Percentiles rank a stretch among this genome's conserved stretches.
Conservation (phyloP, 2,329 filamentous ascomycete species). For the Zarea fungicola region DNA sequence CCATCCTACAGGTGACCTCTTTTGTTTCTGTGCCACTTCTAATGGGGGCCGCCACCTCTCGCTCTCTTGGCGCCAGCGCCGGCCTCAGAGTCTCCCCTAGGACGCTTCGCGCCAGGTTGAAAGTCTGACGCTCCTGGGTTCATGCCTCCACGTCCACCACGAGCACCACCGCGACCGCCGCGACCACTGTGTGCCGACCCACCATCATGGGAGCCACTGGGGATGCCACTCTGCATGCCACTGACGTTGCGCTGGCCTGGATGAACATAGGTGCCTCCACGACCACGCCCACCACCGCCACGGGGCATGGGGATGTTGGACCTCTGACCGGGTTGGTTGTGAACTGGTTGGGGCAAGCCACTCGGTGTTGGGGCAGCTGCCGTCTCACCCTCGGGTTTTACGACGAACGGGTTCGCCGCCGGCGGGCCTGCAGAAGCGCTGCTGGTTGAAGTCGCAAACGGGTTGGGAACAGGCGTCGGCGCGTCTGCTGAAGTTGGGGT, state of each 20-base stretch:
- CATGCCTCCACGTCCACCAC: conserved; percentile 37
- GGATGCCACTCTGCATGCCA: conserved; percentile 28
- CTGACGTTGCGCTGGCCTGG: conserved; percentile 32
- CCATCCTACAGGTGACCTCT: not conserved
- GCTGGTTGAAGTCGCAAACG: conserved; percentile 16
- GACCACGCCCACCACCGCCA: conserved; percentile 35
- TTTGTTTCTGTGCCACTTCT: no score
- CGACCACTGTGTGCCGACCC: conserved; percentile 26
- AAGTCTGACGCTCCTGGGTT: conserved; percentile 51
- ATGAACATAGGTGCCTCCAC: conserved; percentile 33
- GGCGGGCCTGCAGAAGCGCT: conserved; percentile 16
- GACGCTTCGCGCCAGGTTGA: conserved; percentile 53
- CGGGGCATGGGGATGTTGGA: conserved; percentile 39
- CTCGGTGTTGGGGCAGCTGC: conserved; percentile 14
- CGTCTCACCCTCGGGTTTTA: conserved; percentile 12
- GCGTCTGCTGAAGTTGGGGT: not conserved
- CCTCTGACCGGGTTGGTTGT: conserved; percentile 18
- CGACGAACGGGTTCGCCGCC: conserved; percentile 29
- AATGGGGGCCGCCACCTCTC: conserved; percentile 31
- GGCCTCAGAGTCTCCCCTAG: conserved; percentile 46
- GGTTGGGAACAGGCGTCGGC: conserved; percentile 11
- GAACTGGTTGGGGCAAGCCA: conserved; percentile 14
- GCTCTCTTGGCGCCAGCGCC: conserved; percentile 39
- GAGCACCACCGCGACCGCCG: conserved; percentile 36
- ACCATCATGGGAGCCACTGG: conserved; percentile 32